These are phyloP conservation scores for Geotrichum bryndzae DNA, from an alignment of 1,139 yeast species.

Conservation along the genomic window DNA sequence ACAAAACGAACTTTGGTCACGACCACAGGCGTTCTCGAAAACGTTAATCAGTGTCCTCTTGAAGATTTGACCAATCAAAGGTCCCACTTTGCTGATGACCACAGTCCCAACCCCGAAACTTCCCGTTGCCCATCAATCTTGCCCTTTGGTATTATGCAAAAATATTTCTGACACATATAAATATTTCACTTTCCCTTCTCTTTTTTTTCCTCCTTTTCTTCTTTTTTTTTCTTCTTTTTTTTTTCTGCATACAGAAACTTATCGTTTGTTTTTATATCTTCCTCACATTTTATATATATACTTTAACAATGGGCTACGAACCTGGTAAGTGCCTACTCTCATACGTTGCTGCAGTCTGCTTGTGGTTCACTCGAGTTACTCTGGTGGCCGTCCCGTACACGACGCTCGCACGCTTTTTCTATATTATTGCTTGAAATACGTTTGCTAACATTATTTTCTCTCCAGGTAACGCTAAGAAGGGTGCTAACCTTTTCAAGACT, in stretches of 20 bases:
- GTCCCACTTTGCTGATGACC: background rate
- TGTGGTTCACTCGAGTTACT: too few relatives aligned
- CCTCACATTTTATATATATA: background rate
- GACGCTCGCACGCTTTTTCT: too few relatives aligned
- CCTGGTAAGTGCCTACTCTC: background rate
- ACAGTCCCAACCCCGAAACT: background rate
- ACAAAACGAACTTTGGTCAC: background rate
- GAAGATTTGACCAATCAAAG: background rate
- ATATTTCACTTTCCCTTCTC: background rate
- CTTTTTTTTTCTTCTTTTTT: background rate
- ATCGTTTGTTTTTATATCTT: background rate
- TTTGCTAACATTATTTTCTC: background rate
- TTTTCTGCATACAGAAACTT: background rate
- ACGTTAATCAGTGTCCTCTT: background rate
- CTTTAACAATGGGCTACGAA: slow-evolving; percentile 3
- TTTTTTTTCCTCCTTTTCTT: background rate
- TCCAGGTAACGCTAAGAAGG: slow-evolving; percentile 84
- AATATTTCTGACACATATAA: slow-evolving; percentile 3
- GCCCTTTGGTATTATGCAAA: background rate
- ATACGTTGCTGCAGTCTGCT: too few relatives aligned
- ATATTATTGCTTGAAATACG: background rate
- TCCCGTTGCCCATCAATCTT: background rate
- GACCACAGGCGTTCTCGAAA: background rate
- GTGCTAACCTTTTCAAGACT: slow-evolving; percentile 96
- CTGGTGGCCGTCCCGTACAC: too few relatives aligned